These are phyloP conservation scores for Hypoxylon sp. DNA, from an alignment of 2,329 filamentous ascomycete species.

Conservation along the genomic window DNA sequence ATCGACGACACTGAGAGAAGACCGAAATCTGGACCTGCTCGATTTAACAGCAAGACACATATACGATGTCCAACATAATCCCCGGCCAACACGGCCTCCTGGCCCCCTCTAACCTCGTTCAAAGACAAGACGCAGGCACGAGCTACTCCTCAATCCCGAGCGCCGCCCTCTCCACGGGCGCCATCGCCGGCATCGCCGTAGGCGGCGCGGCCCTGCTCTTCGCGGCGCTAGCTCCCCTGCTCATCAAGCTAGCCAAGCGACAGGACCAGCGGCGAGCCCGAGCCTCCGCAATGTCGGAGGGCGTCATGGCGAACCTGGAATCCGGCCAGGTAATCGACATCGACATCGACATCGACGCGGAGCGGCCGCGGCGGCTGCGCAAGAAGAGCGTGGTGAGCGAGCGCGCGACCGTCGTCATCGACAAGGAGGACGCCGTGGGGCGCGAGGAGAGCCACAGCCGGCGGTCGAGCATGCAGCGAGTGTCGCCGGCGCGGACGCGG, in stretches of 20 bases:
- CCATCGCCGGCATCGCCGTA: constrained; percentile 59
- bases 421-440: constrained; percentile 25
- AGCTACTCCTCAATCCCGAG: not conserved
- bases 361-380: constrained; percentile 38
- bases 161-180: constrained; percentile 48
- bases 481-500: constrained; percentile 44
- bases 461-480: constrained; percentile 39
- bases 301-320: constrained; percentile 4
- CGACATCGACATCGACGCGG: not conserved
- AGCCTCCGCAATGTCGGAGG: constrained; percentile 12
- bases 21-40: not conserved
- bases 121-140: constrained; percentile 19
- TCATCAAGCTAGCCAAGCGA: constrained; percentile 55
- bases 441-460: constrained; percentile 26
- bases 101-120: not conserved
- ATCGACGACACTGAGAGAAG: not conserved
- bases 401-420: not conserved
- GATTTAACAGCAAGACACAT: not conserved
- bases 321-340: constrained; percentile 12
- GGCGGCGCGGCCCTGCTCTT: constrained; percentile 62
- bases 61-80: constrained; percentile 3
- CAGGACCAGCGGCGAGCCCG: constrained; percentile 39
- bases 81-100: not conserved
- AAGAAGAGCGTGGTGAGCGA: constrained; percentile 44
- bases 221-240: constrained; percentile 56